Evolutionary conservation across 2,329 filamentous ascomycete species (phyloP), one percentile per base, ranked within the genome.

Genomic region (Pestalotiopsis sp.): DNA sequence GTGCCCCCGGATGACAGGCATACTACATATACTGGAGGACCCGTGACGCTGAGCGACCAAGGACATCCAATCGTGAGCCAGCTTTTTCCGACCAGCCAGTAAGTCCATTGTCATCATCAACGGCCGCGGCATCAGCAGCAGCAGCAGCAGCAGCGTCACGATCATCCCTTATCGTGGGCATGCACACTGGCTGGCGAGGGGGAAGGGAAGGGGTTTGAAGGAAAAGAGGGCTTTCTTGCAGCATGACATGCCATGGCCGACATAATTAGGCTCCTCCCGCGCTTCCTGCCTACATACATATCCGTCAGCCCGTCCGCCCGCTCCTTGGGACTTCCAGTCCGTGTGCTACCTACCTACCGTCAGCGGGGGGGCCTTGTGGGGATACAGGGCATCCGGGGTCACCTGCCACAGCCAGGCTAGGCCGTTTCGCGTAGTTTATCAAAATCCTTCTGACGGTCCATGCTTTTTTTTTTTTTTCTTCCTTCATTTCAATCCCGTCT

Each of bases 221-320:
- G 5, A 45, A 45, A 45, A 45, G 13, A 45, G 41, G 17, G 41
- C 12, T n/a, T 20, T 52, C 20, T 52, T 52, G 45, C 45, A 52
- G 31, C 27, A 62, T 62, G 59, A 14, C 59, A 52, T 52, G 45
- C 7, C 45, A 52, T 52, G 45, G 17, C 45, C 45, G 45, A n/a
- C 45, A 52, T 36, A 62, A 65, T 65, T 65, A 65, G 62, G 62
- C 62, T 65, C 38, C 27, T 65, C 62, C 62, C 62, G 62, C 59
- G 14, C 17, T 62, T 62, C 59, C 31, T 65, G 38, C 58, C 58
- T 60, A 31, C 58, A 60, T 60, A 60, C 58, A 60, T 60, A 60
- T 60, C 58, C 58, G 58, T 52, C 58, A 60, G 58, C 58, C 23
- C 36, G 40, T 23, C 59, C 31, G 59, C 59, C 59, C 59, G 59